Conservation (phyloP, 768 basidiomycete genomes). For the Mycena latifolia region DNA sequence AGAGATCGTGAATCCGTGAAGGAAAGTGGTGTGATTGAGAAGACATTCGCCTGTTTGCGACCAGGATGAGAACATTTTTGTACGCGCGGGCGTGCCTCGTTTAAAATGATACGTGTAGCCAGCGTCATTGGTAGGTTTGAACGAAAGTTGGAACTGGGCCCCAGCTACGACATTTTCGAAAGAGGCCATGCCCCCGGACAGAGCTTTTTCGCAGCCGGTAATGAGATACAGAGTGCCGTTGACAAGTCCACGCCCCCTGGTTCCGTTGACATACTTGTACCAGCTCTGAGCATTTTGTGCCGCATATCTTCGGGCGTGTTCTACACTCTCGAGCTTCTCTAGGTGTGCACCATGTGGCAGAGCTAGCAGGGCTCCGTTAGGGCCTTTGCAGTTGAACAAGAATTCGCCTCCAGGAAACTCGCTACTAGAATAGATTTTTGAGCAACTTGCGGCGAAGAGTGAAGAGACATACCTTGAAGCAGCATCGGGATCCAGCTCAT, state of each 20-base stretch:
- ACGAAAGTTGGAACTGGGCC: conserved; percentile 5
- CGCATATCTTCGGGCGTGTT: too few species aligned
- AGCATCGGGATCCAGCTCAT: background rate
- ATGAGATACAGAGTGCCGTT: conserved; percentile 37
- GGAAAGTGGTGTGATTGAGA: conserved; percentile 14
- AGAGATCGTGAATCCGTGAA: conserved; percentile 25
- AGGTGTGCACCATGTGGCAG: too few species aligned
- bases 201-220: conserved; percentile 36
- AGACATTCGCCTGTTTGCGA: background rate
- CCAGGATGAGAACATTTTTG: background rate
- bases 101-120: too few species aligned
- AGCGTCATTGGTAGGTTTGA: background rate
- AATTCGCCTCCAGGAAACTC: conserved; percentile 19
- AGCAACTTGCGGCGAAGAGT: too few species aligned
- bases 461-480: background rate
- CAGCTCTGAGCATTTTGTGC: too few species aligned
- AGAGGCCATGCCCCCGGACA: conserved; percentile 31
- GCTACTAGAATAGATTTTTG: background rate
- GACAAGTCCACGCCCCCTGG: conserved; percentile 20
- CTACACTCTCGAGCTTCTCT: too few species aligned
- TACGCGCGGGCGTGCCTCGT: background rate
- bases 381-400: conserved; percentile 11
- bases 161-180: conserved; percentile 1
- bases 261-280: too few species aligned
- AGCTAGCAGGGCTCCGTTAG: conserved; percentile 33